Conservation (phyloP, 768 basidiomycete species). For the Termitomyces sp. region DNA sequence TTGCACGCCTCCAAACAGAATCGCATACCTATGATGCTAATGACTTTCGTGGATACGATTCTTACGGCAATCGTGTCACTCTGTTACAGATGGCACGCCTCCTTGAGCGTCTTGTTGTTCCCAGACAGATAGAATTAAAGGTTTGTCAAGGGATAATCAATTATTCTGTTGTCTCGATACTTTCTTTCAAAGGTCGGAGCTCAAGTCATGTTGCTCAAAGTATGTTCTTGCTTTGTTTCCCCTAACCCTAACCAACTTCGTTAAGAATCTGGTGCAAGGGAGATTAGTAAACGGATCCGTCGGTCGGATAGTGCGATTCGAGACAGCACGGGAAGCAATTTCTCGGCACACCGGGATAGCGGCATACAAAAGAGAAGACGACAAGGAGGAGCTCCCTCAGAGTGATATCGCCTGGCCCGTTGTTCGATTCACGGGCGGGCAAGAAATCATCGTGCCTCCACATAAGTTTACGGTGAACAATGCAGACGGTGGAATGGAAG, state of each 20-base stretch:
- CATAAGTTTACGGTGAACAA: slow-evolving; percentile 62
- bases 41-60: slow-evolving; percentile 46
- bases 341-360: slow-evolving; percentile 32
- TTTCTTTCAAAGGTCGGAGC: slow-evolving; percentile 52
- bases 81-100: slow-evolving; percentile 35
- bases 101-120: slow-evolving; percentile 59
- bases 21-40: slow-evolving; percentile 35
- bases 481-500: slow-evolving; percentile 54
- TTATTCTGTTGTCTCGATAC: background rate
- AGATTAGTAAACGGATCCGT: slow-evolving; percentile 67
- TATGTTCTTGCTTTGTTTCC: slow-evolving; percentile 11
- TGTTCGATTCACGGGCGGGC: slow-evolving; percentile 52
- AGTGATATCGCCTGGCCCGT: slow-evolving; percentile 47
- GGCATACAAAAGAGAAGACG: slow-evolving; percentile 24
- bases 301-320: slow-evolving; percentile 49
- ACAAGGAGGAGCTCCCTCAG: slow-evolving; percentile 11
- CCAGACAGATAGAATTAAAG: slow-evolving; percentile 40
- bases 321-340: slow-evolving; percentile 40
- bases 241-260: background rate
- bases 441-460: slow-evolving; percentile 44
- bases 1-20: slow-evolving; percentile 36
- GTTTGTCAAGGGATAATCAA: slow-evolving; percentile 22
- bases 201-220: slow-evolving; percentile 84
- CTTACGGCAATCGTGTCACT: slow-evolving; percentile 31
- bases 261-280: slow-evolving; percentile 65